Evolutionary conservation across 2,329 filamentous ascomycete species (phyloP), one percentile per base, ranked within the genome.

Genomic region (Aureobasidium sp.): DNA sequence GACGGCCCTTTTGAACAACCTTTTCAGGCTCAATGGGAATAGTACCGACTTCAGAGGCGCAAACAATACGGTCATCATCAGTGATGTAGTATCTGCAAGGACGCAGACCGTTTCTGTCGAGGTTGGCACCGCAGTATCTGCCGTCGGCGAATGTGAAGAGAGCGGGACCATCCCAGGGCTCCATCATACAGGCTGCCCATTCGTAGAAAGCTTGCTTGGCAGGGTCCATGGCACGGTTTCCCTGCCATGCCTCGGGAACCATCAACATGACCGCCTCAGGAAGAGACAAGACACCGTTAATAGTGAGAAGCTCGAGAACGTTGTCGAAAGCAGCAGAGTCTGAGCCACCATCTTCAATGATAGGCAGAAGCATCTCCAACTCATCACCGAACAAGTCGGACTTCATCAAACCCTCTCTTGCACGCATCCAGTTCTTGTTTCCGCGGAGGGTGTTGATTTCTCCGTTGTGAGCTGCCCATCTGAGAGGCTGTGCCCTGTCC

Each of bases 381-480:
- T 96, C 92, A 29, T 95, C 90, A 64, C 90, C 90, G 72, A 97
- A 97, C 59, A 95, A 81, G 66, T 92, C 86, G 1, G 93, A 97
- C 72, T 90, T 89, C 83, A 97, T 89, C 65, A 96, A 86, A 75
- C 93, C 93, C 78, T 97, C 93, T 71, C 93, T 87, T 64, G 93
- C 93, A 68, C 92, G 88, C 93, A 97, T 97, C 93, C 93, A 97
- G 78, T 97, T 97, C 82, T 97, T 97, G 80, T 97, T 97, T 63
- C 93, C 93, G 72, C 93, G 88, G 64, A 97, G 79, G 1, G 93
- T 97, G 76, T 97, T 97, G 73, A 97, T 97, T 78, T 97, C 93
- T 81, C 93, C 93, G 74, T 97, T 97, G 80, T 97, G 93, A 69
- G 93, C 93, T 65, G 92, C 92, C 93, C 93, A 97, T 76, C 93